Percentiles rank a stretch among this genome's conserved stretches.
Evolutionary conservation across 306 rosid genomes (phyloP).

Genomic region (Senna tora): DNA sequence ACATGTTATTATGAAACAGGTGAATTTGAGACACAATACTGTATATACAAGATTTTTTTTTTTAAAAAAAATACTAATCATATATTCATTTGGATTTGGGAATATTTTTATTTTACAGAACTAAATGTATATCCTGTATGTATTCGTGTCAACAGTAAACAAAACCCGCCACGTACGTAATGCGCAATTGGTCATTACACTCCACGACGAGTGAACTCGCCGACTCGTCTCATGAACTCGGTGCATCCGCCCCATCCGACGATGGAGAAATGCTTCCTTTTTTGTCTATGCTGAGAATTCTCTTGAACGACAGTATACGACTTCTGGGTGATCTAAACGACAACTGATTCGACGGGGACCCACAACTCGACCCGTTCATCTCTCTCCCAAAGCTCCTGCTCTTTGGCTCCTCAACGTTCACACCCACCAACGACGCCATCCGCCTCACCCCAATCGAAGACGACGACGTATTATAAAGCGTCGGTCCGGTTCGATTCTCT

Average conservation of each 20-base stretch:
- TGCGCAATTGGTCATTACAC: background rate
- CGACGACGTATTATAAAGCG: slow-evolving; percentile 37
- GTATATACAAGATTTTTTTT: too few species aligned
- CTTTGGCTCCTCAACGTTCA: slow-evolving; percentile 55
- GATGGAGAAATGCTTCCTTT: slow-evolving; percentile 48
- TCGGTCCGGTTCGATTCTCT: slow-evolving; percentile 7
- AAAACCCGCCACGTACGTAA: too few species aligned
- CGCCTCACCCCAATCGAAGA: slow-evolving; percentile 42
- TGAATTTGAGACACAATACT: too few species aligned
- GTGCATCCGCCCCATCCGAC: slow-evolving; percentile 36
- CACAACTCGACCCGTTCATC: slow-evolving; percentile 21
- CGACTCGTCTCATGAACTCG: slow-evolving; percentile 43
- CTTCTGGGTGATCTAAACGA: slow-evolving; percentile 59
- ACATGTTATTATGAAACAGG: too few species aligned
- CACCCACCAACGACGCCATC: slow-evolving; percentile 45
- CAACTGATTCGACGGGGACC: slow-evolving; percentile 36
- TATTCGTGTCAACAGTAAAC: background rate
- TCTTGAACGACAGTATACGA: slow-evolving; percentile 68
- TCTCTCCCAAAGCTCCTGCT: slow-evolving; percentile 41
- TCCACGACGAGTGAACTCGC: slow-evolving; percentile 38
- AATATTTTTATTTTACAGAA: too few species aligned
- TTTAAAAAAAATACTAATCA: too few species aligned
- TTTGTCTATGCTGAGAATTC: slow-evolving; percentile 63
- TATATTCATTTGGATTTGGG: too few species aligned
- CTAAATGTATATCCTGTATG: too few species aligned